Evolutionary conservation across 2,329 filamentous ascomycete species (phyloP), one percentile per base, ranked within the genome.

Genomic region (Colletotrichum viniferum): DNA sequence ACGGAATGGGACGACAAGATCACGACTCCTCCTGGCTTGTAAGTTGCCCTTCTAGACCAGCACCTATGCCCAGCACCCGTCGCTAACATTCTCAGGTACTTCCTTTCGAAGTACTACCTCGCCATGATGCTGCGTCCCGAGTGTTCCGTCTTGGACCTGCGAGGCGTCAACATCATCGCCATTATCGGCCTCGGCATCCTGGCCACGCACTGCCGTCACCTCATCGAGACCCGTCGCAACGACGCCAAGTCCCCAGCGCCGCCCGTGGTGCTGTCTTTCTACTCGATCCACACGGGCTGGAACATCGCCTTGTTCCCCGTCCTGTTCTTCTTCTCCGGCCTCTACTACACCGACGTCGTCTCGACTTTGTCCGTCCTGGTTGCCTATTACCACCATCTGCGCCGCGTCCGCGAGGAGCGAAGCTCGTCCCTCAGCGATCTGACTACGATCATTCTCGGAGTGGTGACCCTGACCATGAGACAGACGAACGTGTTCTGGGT

Each of bases 401-500:
- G 81, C 28, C 87, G 90, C 18, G 77, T 89, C 3, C 84, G 83
- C 21, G 73, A 77, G 36, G 77, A 80, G 13, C 66, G 62, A 8
- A 84, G 81, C 7, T 84, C 85, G 0, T 18, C 86, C 7, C 5
- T 79, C 9, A 89, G 83, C 58, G 87, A 88, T 64, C 2, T 92
- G 0, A 76, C 79, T 13, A 86, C 87, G 0, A 76, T 95, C 0
- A 2, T 88, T 0, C 82, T 93, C 7, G 96, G 96, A 0, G 77
- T 95, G 0, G 77, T 90, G 2, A 89, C 95, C 2, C 87, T 99
- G 24, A 86, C 90, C 4, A 97, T 98, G 87, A 90, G 97, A 28
- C 97, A 99, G 84, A 99, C 97, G 0, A 99, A 99, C 80, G 94
- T 98, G 71, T 98, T 99, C 82, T 99, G 97, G 97, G 93, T 96